Percentiles rank a stretch among this genome's conserved stretches.
Conservation (phyloP, 768 basidiomycete genomes). For the Boletus pseudo-olivaceus region DNA sequence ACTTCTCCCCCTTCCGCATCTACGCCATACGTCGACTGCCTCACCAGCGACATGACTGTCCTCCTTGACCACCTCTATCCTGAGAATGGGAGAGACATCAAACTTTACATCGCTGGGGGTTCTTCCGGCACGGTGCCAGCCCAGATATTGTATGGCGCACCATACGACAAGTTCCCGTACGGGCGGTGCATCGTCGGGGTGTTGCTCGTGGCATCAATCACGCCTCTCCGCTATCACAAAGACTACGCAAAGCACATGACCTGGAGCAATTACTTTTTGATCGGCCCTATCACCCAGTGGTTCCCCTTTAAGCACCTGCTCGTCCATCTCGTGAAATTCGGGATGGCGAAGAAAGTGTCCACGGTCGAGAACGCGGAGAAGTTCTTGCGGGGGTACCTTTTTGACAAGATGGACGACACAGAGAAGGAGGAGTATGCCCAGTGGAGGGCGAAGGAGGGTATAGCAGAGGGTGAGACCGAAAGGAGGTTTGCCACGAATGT, state of each 20-base stretch:
- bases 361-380: slow-evolving; percentile 39
- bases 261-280: slow-evolving; percentile 43
- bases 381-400: slow-evolving; percentile 36
- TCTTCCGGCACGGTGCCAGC: slow-evolving; percentile 54
- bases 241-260: slow-evolving; percentile 47
- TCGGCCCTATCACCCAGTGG: slow-evolving; percentile 44
- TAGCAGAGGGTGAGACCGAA: slow-evolving; percentile 43
- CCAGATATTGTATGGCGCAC: slow-evolving; percentile 56
- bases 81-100: slow-evolving; percentile 32
- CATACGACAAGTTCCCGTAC: too few species aligned
- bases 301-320: slow-evolving; percentile 38
- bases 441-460: slow-evolving; percentile 41
- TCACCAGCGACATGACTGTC: slow-evolving; percentile 43
- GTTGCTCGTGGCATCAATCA: too few species aligned
- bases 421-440: slow-evolving; percentile 32
- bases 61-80: slow-evolving; percentile 53
- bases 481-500: slow-evolving; percentile 40
- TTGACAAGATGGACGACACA: slow-evolving; percentile 39
- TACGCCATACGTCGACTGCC: slow-evolving; percentile 37
- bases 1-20: slow-evolving; percentile 40
- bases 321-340: slow-evolving; percentile 30
- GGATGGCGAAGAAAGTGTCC: slow-evolving; percentile 32
- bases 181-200: too few species aligned
- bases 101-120: slow-evolving; percentile 49
- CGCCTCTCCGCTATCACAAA: slow-evolving; percentile 45